phyloP scores from a whole-genome alignment of 352 stramenopile species.

The Globisporangium ultimum region DNA sequence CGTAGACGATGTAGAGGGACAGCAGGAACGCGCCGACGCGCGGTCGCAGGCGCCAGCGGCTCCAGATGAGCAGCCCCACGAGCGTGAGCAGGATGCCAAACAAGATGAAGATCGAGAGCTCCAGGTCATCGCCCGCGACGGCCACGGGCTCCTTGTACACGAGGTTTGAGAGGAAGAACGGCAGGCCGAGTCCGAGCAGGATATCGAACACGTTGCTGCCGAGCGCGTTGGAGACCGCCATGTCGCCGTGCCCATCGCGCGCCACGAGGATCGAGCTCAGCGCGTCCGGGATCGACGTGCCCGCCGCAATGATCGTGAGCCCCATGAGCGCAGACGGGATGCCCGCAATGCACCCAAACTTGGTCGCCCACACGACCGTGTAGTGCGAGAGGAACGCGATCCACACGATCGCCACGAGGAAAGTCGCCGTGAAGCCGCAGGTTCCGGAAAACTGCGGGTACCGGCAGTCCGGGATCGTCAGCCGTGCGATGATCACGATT shows the following conservation, averaged over 20 bases:
- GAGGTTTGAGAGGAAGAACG: conserved; percentile 79
- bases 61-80: conserved; percentile 42
- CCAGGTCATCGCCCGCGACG: conserved; percentile 46
- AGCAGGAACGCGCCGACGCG: conserved; percentile 36
- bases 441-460: conserved; percentile 53
- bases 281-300: conserved; percentile 72
- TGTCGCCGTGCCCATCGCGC: conserved; percentile 74
- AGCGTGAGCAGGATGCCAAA: conserved; percentile 61
- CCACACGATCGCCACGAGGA: conserved; percentile 67
- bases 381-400: conserved; percentile 76
- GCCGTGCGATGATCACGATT: conserved; percentile 58
- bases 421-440: conserved; percentile 44
- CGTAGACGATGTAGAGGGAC: conserved; percentile 47
- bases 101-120: conserved; percentile 60
- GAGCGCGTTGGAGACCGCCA: conserved; percentile 81
- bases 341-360: conserved; percentile 60
- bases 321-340: conserved; percentile 75
- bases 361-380: conserved; percentile 56
- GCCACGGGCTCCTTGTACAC: conserved; percentile 54
- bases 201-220: conserved; percentile 88
- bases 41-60: conserved; percentile 50
- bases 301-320: conserved; percentile 75
- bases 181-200: conserved; percentile 65
- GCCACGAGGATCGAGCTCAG: conserved; percentile 79
- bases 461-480: conserved; percentile 73